Conservation (phyloP, 2,329 filamentous ascomycete species). For the Calonectria henricotiae region DNA sequence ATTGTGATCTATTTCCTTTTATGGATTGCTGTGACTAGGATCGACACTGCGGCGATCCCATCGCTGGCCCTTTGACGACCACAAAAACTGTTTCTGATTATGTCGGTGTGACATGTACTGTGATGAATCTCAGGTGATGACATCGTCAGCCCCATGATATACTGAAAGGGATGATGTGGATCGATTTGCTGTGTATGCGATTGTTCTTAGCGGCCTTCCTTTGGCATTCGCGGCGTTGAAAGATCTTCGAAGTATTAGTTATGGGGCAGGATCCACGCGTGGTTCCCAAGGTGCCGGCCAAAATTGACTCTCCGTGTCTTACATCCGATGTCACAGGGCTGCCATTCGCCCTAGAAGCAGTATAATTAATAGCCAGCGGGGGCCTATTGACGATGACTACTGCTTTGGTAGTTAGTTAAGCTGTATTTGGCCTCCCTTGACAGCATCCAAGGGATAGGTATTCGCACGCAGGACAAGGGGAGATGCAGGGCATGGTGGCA, state of each 20-base stretch:
- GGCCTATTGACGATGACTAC: neutral
- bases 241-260: constrained; percentile 12
- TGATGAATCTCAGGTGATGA: neutral
- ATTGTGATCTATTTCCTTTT: neutral
- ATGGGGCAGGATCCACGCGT: constrained; percentile 5
- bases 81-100: neutral
- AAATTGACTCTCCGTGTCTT: neutral
- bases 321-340: neutral
- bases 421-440: constrained; percentile 3
- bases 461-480: neutral
- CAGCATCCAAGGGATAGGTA: too few species aligned
- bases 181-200: neutral
- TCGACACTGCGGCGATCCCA: neutral
- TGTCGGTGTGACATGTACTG: too few species aligned
- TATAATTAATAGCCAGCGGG: neutral
- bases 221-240: neutral
- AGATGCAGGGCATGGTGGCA: neutral
- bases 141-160: neutral
- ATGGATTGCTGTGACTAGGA: neutral
- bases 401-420: neutral
- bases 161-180: too few species aligned
- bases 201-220: constrained; percentile 1
- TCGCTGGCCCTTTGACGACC: neutral
- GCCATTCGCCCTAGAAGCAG: neutral
- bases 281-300: neutral